These are phyloP conservation scores for Euphorbia celastroides DNA, from an alignment of 441 rosid species.

Conservation along the genomic window DNA sequence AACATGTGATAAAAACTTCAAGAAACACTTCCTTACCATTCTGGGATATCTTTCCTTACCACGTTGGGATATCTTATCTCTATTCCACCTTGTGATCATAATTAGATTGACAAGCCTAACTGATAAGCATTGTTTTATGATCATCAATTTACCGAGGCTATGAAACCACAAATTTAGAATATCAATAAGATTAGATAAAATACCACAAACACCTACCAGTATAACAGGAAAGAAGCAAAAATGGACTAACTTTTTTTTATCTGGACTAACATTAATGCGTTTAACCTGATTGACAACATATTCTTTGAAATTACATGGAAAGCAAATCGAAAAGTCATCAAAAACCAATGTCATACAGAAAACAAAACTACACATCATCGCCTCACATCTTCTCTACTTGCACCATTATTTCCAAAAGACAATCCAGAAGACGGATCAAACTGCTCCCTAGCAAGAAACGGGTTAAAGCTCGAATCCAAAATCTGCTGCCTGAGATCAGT, in stretches of 20 bases:
- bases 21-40: too few relatives aligned
- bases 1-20: too few relatives aligned
- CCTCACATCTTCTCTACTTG: conserved; percentile 49
- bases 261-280: conserved; percentile 24
- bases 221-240: conserved; percentile 14
- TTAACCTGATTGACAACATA: conserved; percentile 25
- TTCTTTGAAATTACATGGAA: conserved; percentile 23
- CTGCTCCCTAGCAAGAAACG: conserved; percentile 38
- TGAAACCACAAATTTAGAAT: not conserved
- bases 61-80: too few relatives aligned
- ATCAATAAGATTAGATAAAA: not conserved
- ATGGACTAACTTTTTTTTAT: conserved; percentile 23
- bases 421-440: conserved; percentile 53
- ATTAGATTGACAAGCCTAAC: too few relatives aligned
- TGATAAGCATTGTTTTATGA: too few relatives aligned
- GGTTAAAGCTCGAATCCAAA: conserved; percentile 72
- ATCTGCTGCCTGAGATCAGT: conserved; percentile 56
- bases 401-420: conserved; percentile 34
- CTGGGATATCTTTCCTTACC: too few relatives aligned
- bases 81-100: too few relatives aligned
- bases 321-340: conserved; percentile 18
- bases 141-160: not conserved
- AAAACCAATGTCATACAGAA: conserved; percentile 13
- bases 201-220: conserved; percentile 15
- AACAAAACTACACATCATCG: conserved; percentile 35